phyloP scores from a whole-genome alignment of 768 basidiomycete genomes.

The Thelephora ganbajun region DNA sequence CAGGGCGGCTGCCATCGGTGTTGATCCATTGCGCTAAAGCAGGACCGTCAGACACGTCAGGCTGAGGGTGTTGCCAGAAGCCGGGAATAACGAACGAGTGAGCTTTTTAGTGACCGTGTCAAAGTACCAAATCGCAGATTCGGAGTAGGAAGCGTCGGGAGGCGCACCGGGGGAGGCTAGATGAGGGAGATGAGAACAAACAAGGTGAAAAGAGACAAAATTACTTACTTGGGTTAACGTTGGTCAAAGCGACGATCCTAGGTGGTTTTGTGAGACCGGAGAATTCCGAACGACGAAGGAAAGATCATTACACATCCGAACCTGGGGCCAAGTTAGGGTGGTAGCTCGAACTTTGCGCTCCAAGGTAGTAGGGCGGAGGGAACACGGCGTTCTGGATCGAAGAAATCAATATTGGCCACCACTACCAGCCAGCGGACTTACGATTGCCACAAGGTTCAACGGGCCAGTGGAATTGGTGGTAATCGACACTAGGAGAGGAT shows the following conservation, averaged over 20 bases:
- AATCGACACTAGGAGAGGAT: neutral
- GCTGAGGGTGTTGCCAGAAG: neutral
- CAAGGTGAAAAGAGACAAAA: neutral
- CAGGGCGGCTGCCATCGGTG: conserved; percentile 24
- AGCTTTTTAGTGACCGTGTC: conserved; percentile 24
- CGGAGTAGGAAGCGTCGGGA: conserved; percentile 18
- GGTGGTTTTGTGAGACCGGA: neutral
- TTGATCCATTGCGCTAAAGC: conserved; percentile 31
- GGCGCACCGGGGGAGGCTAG: conserved; percentile 20
- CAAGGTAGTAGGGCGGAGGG: conserved; percentile 24
- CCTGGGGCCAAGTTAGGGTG: neutral
- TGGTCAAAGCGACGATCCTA: conserved; percentile 23
- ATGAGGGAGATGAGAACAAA: neutral
- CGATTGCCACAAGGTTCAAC: conserved; percentile 24
- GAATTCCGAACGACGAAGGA: neutral
- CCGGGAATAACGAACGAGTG: conserved; percentile 20
- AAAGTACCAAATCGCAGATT: conserved; percentile 35
- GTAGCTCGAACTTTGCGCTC: conserved; percentile 14
- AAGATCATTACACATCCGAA: neutral
- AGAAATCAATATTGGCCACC: neutral
- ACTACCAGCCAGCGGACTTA: conserved; percentile 11
- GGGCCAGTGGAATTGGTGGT: conserved; percentile 6
- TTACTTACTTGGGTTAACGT: conserved; percentile 12
- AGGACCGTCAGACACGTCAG: neutral
- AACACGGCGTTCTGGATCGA: conserved; percentile 24